Base-by-base conservation (phyloP, 2,329 filamentous ascomycete species). In the Chaetothyriales sp. region DNA sequence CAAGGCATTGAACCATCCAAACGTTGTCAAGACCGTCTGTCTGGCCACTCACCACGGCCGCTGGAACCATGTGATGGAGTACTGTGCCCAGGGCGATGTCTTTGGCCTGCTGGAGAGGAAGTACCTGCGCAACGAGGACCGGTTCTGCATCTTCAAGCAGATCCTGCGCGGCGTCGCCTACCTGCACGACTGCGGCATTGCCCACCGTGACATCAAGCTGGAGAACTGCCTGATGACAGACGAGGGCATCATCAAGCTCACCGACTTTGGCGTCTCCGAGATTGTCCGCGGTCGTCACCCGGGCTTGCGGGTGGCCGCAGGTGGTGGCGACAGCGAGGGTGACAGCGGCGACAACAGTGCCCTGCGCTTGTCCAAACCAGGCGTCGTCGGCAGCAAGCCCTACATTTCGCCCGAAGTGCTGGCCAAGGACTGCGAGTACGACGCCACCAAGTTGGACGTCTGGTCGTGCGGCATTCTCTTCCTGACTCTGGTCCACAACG, bases 51-150 rank as follows among this genome's bases (percentile, higher is more conserved):
- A 88, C 58, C 77, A 81, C 58, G 79, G 78, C 28, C 80, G 83
- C 42, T 93, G 85, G 84, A 89, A 87, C 64, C 86, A 93, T 64
- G 86, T 94, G 51, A 95, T 95, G 88, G 86, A 95, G 64, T 93
- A 85, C 65, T 94, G 88, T 69, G 75, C 79, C 2, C 79, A 86
- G 58, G 87, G 88, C 45, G 88, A 94, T 62, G 70, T 95, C 5
- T 90, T 84, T 64, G 74, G 75, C 55, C 70, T 94, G 10, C 81
- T 93, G 42, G 77, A 81, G 57, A 83, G 82, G 64, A 77, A 77
- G 32, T 82, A 83, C 60, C 78, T 93, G 56, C 77, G 72, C 51
- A 68, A 72, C 2, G 74, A 80, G 5, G 86, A 93, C 62, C 81
- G 84, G 8, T 70, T 84, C 28, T 94, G 88, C 66, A 75, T 94